Evolutionary conservation across 2,329 filamentous ascomycete genomes (phyloP), one percentile per base, ranked within the genome.

Genomic region (Colletotrichum orchidophilum): DNA sequence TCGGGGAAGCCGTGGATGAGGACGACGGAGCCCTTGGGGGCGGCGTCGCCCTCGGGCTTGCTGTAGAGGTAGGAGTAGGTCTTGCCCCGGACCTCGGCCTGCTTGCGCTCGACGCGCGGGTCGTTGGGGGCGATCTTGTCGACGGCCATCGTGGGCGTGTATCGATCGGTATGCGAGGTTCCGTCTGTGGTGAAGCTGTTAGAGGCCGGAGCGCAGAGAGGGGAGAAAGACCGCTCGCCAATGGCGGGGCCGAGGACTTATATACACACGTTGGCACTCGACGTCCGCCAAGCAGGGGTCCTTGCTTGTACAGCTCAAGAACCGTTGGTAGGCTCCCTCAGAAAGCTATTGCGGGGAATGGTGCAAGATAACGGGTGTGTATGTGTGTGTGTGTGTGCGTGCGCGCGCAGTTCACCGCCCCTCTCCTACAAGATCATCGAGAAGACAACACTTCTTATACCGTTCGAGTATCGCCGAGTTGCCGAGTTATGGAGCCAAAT

Each of bases 1-100:
- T 97, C 95, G 0, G 95, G 95, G 83, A 92, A 97, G 74, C 95
- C 95, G 81, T 95, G 93, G 77, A 93, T 46, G 70, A 74, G 73
- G 70, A 90, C 81, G 64, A 89, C 81, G 18, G 87, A 89, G 54
- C 83, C 86, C 65, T 81, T 75, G 39, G 83, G 82, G 21, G 60
- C 21, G 52, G 80, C 78, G 39, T 46, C 39, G 54, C 80, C 78
- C 75, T 80, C 74, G 1, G 90, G 87, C 75, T 87, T 84, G 53
- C 85, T 86, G 33, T 90, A 80, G 69, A 91, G 84, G 78, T 91
- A 92, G 76, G 86, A 89, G 83, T 96, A 97, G 39, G 85, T 93
- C 76, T 88, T 87, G 74, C 91, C 92, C 75, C 92, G 91, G 69
- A 95, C 83, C 63, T 85, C 82, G 52, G 90, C 87, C 66, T 87